phyloP scores from a whole-genome alignment of 1,284 basidiomycete species.

The Melampsora occidentalis region DNA sequence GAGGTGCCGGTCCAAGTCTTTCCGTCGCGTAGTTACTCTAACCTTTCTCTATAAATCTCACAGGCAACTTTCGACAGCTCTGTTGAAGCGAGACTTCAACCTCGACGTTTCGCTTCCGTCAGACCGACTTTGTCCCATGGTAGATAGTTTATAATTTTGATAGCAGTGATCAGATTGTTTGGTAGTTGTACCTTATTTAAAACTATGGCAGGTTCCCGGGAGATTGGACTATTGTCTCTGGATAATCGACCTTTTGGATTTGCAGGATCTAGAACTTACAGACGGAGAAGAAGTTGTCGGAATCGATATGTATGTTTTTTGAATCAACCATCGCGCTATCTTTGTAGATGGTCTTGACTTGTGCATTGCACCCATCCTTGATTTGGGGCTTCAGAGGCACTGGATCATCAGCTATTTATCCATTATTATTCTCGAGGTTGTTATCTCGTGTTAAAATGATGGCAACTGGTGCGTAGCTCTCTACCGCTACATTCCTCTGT shows the following conservation, averaged over 20 bases:
- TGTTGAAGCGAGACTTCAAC: slow-evolving; percentile 71
- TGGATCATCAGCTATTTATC: slow-evolving; percentile 84
- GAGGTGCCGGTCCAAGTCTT: not conserved
- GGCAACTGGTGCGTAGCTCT: slow-evolving; percentile 64
- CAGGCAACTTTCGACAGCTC: slow-evolving; percentile 64
- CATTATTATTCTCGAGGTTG: slow-evolving; percentile 67
- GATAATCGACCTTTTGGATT: slow-evolving; percentile 31
- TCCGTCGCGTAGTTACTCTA: not conserved
- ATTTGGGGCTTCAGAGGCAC: slow-evolving; percentile 65
- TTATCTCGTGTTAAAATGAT: slow-evolving; percentile 63
- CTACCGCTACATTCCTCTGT: slow-evolving; percentile 15
- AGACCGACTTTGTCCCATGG: slow-evolving; percentile 79
- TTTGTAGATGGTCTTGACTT: too few relatives aligned
- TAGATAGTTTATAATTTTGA: slow-evolving; percentile 55
- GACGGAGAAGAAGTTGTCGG: not conserved
- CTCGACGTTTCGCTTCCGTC: slow-evolving; percentile 64
- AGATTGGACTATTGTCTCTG: slow-evolving; percentile 39
- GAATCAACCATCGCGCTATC: too few relatives aligned
- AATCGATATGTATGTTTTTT: not conserved
- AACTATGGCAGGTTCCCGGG: slow-evolving; percentile 25
- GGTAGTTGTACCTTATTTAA: not conserved
- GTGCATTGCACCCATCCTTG: too few relatives aligned
- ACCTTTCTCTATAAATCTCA: not conserved
- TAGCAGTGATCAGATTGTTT: not conserved
- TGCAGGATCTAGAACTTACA: not conserved